phyloP scores from a whole-genome alignment of 2,329 filamentous ascomycete genomes.

The Colletotrichum gigasporum region DNA sequence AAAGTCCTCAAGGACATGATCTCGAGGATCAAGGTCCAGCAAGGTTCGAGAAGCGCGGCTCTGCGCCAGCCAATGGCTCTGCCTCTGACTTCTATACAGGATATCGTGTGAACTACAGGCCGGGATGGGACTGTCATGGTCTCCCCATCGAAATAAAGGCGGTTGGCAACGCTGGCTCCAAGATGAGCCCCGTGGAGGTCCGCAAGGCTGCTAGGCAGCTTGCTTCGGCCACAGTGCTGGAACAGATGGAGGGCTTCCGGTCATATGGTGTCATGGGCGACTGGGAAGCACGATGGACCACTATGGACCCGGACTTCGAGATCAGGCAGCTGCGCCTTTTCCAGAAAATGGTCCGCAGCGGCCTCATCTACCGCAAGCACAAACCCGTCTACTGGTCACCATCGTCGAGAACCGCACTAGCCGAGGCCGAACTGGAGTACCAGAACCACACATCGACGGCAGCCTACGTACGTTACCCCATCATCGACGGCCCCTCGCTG shows the following conservation, averaged over 20 bases:
- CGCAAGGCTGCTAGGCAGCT: slow-evolving; percentile 72
- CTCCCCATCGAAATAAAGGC: slow-evolving; percentile 97
- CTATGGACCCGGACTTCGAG: slow-evolving; percentile 82
- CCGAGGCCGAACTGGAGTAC: slow-evolving; percentile 87
- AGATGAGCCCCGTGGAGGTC: slow-evolving; percentile 65
- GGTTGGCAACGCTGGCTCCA: slow-evolving; percentile 64
- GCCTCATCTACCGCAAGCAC: slow-evolving; percentile 79
- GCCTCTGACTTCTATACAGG: slow-evolving; percentile 43
- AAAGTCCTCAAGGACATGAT: slow-evolving; percentile 98
- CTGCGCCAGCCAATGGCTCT: neutral
- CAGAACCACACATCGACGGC: slow-evolving; percentile 77
- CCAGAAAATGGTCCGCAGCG: slow-evolving; percentile 76
- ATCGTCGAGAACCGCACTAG: slow-evolving; percentile 80
- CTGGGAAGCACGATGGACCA: slow-evolving; percentile 80
- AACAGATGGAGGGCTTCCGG: slow-evolving; percentile 78
- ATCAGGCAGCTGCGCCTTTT: slow-evolving; percentile 80
- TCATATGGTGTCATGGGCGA: slow-evolving; percentile 83
- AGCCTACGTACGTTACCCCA: slow-evolving; percentile 83
- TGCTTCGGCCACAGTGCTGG: slow-evolving; percentile 73
- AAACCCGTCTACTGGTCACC: slow-evolving; percentile 91
- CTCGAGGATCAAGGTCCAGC: slow-evolving; percentile 80
- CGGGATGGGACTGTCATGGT: slow-evolving; percentile 98
- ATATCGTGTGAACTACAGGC: slow-evolving; percentile 80
- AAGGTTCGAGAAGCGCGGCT: slow-evolving; percentile 55
- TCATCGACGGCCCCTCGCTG: slow-evolving; percentile 60